A percentile compares a stretch with the other conserved stretches of the same genome.
These are phyloP conservation scores for Anthoceros angustus DNA, from an alignment of 225 moss, liverwort and hornwort species.

Conservation along the genomic window DNA sequence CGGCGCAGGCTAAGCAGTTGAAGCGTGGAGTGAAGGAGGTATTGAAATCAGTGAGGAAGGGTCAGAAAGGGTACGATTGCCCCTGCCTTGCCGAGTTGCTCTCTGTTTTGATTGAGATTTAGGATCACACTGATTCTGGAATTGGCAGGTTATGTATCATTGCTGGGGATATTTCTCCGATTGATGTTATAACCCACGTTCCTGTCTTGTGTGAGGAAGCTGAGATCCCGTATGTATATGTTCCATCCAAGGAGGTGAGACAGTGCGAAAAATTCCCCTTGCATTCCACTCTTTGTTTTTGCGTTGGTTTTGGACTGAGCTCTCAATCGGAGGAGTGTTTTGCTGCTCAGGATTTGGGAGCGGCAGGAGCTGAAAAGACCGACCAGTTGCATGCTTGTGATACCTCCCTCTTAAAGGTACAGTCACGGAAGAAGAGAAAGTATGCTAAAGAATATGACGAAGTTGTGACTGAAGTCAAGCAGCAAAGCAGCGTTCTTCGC, in stretches of 20 bases:
- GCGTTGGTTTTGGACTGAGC: background rate
- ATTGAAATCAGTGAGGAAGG: slow-evolving; percentile 91
- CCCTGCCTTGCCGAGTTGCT: background rate
- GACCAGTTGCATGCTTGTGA: slow-evolving; percentile 74
- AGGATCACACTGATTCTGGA: background rate
- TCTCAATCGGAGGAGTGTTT: background rate
- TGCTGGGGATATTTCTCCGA: slow-evolving; percentile 95
- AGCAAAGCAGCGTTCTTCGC: slow-evolving; percentile 33
- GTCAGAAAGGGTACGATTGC: slow-evolving; percentile 59
- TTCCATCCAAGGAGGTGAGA: slow-evolving; percentile 89
- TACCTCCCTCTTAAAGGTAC: slow-evolving; percentile 55
- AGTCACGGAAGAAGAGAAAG: slow-evolving; percentile 57
- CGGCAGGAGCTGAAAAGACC: slow-evolving; percentile 86
- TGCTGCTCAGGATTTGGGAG: slow-evolving; percentile 62
- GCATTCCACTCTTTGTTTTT: background rate
- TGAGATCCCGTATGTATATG: slow-evolving; percentile 84
- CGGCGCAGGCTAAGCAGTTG: slow-evolving; percentile 66
- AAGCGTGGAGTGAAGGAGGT: slow-evolving; percentile 98
- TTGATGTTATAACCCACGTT: slow-evolving; percentile 95
- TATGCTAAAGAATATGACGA: slow-evolving; percentile 60
- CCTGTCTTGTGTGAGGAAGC: slow-evolving; percentile 98
- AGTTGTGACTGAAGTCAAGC: slow-evolving; percentile 65
- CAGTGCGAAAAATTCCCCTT: too few species aligned
- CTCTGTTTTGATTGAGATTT: background rate
- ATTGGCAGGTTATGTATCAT: slow-evolving; percentile 73